Evolutionary conservation across 2,329 filamentous ascomycete genomes (phyloP).

Genomic region (Coniella vitis): DNA sequence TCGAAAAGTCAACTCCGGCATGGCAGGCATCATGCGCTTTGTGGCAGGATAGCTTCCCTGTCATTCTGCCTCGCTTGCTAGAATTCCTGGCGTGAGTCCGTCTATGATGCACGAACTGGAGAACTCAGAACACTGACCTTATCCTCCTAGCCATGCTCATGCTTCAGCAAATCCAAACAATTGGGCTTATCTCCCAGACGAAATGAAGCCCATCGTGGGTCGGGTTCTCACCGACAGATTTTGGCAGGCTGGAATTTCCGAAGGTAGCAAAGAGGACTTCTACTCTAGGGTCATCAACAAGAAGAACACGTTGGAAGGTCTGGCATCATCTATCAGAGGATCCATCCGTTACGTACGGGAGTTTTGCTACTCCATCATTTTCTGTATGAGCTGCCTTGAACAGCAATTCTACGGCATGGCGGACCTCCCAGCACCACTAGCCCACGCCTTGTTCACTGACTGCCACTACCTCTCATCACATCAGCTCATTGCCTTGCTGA

Average conservation of each 20-base stretch:
- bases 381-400: conserved; percentile 83
- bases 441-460: conserved; percentile 76
- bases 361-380: conserved; percentile 88
- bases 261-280: conserved; percentile 93
- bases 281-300: conserved; percentile 87
- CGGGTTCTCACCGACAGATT: conserved; percentile 89
- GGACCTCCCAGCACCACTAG: conserved; percentile 75
- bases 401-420: conserved; percentile 85
- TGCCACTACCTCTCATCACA: conserved; percentile 80
- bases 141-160: conserved; percentile 65
- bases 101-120: not conserved
- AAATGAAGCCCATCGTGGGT: conserved; percentile 70
- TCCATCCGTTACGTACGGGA: conserved; percentile 86
- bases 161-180: conserved; percentile 82
- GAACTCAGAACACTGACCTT: conserved; percentile 9
- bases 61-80: conserved; percentile 78
- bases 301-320: conserved; percentile 82
- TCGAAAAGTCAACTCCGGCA: conserved; percentile 65
- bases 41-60: conserved; percentile 79
- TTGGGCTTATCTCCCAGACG: conserved; percentile 69
- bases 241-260: conserved; percentile 96
- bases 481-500: conserved; percentile 88
- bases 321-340: conserved; percentile 87
- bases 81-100: conserved; percentile 63
- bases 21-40: conserved; percentile 71